Evolutionary conservation across 768 basidiomycete genomes (phyloP).

Genomic region (Rhodosporidiobolus odoratus): DNA sequence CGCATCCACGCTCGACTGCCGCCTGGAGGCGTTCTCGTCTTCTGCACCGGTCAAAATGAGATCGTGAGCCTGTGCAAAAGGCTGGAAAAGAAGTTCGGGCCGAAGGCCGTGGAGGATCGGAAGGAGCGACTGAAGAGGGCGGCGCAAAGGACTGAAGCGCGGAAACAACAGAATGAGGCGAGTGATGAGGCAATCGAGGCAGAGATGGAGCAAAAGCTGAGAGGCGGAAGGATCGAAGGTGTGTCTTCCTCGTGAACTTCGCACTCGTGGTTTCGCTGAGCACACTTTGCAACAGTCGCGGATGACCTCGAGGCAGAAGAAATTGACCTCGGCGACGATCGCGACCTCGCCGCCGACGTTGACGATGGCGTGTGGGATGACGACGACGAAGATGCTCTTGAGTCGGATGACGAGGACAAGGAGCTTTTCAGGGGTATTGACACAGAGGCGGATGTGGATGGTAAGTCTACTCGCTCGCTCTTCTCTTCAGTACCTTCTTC

Average conservation of each 20-base stretch:
- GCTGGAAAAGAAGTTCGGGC: constrained; percentile 70
- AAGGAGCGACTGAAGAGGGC: constrained; percentile 46
- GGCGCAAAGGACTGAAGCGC: not conserved
- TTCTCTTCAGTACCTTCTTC: constrained; percentile 29
- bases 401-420: constrained; percentile 64
- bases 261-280: not conserved
- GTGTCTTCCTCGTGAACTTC: not conserved
- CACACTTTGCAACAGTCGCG: constrained; percentile 39
- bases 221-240: constrained; percentile 19
- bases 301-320: constrained; percentile 78
- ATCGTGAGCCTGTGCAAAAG: constrained; percentile 77
- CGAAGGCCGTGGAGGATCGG: constrained; percentile 58
- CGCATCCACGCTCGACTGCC: constrained; percentile 92
- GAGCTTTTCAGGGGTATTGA: constrained; percentile 51
- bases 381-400: constrained; percentile 56
- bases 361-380: constrained; percentile 61
- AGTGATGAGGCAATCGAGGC: constrained; percentile 30
- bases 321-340: constrained; percentile 58
- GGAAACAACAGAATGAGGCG: not conserved
- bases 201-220: constrained; percentile 16
- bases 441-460: constrained; percentile 59
- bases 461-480: constrained; percentile 26
- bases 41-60: constrained; percentile 93
- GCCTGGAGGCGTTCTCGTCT: constrained; percentile 85
- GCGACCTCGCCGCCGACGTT: constrained; percentile 43